These are phyloP conservation scores for Claviceps digitariae DNA, from an alignment of 2,329 filamentous ascomycete genomes.

Conservation along the genomic window DNA sequence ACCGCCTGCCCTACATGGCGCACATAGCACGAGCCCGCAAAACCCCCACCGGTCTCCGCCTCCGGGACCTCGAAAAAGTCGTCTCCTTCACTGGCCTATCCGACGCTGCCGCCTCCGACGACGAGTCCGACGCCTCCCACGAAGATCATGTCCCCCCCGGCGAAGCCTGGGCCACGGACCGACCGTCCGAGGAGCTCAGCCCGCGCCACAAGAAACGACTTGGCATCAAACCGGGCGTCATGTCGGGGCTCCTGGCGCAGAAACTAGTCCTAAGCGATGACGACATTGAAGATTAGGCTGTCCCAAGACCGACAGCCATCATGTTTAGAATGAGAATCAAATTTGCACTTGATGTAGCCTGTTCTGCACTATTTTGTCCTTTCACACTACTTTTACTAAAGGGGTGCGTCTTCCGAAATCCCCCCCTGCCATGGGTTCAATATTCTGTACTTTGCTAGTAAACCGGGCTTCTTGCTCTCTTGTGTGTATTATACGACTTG, in stretches of 20 bases:
- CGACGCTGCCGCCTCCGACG: slow-evolving; percentile 33
- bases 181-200: slow-evolving; percentile 38
- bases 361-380: no score
- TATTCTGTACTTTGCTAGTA: no score
- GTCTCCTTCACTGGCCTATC: slow-evolving; percentile 51
- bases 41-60: slow-evolving; percentile 22
- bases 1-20: slow-evolving; percentile 76
- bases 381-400: no score
- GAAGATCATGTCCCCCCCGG: slow-evolving; percentile 29
- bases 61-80: slow-evolving; percentile 52
- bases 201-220: slow-evolving; percentile 31
- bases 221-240: slow-evolving; percentile 22
- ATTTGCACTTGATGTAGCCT: no score
- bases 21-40: slow-evolving; percentile 41
- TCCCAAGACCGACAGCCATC: no score
- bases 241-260: slow-evolving; percentile 37
- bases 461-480: no score
- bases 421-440: no score
- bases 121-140: slow-evolving; percentile 14
- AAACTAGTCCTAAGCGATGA: slow-evolving; percentile 67
- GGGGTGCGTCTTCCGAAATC: no score
- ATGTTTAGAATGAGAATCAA: no score
- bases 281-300: slow-evolving; percentile 67
- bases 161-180: slow-evolving; percentile 49
- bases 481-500: no score